phyloP scores from a whole-genome alignment of 2,329 filamentous ascomycete species.

The Nemania sp. region DNA sequence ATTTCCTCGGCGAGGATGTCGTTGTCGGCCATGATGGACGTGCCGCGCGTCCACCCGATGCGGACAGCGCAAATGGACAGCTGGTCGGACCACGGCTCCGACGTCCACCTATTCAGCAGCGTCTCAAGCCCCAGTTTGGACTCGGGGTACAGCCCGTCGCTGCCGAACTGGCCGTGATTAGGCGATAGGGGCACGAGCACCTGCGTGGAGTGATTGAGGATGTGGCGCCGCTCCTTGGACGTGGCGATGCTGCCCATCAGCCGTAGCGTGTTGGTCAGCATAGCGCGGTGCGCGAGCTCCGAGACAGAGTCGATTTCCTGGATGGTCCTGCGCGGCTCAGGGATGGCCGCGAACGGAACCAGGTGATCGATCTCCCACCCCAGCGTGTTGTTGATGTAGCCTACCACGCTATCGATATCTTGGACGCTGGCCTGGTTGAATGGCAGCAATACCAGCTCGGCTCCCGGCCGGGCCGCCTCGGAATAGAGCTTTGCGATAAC shows the following conservation, averaged over 20 bases:
- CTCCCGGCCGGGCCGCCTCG: no score
- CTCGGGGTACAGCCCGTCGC: constrained; percentile 96
- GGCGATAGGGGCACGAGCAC: constrained; percentile 94
- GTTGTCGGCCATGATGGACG: constrained; percentile 96
- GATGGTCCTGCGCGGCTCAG: constrained; percentile 96
- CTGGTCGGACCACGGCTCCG: constrained; percentile 95
- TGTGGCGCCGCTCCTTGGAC: neutral
- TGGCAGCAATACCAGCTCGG: constrained; percentile 94
- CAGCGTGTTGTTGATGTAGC: constrained; percentile 96
- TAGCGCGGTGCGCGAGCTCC: constrained; percentile 96
- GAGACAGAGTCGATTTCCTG: constrained; percentile 96
- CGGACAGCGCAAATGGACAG: constrained; percentile 97
- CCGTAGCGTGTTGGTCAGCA: constrained; percentile 95
- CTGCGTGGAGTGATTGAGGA: constrained; percentile 81
- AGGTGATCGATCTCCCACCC: constrained; percentile 98
- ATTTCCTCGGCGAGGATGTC: constrained; percentile 97
- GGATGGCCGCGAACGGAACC: constrained; percentile 94
- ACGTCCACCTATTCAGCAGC: constrained; percentile 97
- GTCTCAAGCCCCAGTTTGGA: constrained; percentile 97
- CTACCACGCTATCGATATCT: constrained; percentile 88
- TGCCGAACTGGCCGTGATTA: constrained; percentile 98
- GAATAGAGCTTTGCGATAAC: no score
- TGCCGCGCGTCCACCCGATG: constrained; percentile 98
- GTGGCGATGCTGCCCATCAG: constrained; percentile 74
- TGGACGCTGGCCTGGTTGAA: constrained; percentile 99